These are phyloP conservation scores for Leccinum incarnatum DNA, from an alignment of 768 basidiomycete species.

Conservation along the genomic window DNA sequence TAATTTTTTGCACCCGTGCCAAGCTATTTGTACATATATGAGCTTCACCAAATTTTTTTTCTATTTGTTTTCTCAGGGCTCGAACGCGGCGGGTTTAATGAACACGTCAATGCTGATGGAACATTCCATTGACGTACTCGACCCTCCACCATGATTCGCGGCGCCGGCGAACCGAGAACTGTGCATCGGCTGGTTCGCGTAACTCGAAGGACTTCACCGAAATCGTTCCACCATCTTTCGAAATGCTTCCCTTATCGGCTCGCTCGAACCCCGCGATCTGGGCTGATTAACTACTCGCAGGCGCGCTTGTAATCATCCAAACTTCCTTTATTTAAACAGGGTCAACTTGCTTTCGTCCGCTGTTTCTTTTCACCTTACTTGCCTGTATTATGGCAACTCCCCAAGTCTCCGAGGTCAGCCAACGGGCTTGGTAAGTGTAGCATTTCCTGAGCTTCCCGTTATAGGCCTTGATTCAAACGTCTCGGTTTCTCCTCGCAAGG, in stretches of 20 bases:
- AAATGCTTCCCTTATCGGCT: constrained; percentile 32
- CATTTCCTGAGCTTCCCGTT: constrained; percentile 7
- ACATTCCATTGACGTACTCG: constrained; percentile 34
- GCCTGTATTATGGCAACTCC: constrained; percentile 51
- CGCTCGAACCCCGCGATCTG: constrained; percentile 55
- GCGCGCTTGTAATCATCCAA: constrained; percentile 26
- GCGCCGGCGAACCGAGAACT: constrained; percentile 23
- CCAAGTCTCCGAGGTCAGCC: constrained; percentile 56
- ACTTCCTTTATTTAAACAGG: constrained; percentile 38
- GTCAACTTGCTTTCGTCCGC: constrained; percentile 21
- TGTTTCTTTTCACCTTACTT: constrained; percentile 33
- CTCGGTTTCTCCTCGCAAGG: constrained; percentile 40
- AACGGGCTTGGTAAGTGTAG: constrained; percentile 60
- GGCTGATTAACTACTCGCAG: constrained; percentile 51
- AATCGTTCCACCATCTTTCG: constrained; percentile 22
- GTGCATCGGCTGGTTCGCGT: constrained; percentile 25
- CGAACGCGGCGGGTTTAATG: constrained; percentile 23
- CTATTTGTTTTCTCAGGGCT: constrained; percentile 26
- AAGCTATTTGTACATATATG: constrained; percentile 37
- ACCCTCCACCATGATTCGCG: constrained; percentile 27
- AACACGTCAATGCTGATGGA: constrained; percentile 34
- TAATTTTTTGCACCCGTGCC: constrained; percentile 7
- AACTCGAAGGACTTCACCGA: constrained; percentile 22
- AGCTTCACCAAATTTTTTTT: constrained; percentile 23
- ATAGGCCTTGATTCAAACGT: constrained; percentile 18